phyloP scores from a whole-genome alignment of 345 rosid species.

The Lumnitzera racemosa region DNA sequence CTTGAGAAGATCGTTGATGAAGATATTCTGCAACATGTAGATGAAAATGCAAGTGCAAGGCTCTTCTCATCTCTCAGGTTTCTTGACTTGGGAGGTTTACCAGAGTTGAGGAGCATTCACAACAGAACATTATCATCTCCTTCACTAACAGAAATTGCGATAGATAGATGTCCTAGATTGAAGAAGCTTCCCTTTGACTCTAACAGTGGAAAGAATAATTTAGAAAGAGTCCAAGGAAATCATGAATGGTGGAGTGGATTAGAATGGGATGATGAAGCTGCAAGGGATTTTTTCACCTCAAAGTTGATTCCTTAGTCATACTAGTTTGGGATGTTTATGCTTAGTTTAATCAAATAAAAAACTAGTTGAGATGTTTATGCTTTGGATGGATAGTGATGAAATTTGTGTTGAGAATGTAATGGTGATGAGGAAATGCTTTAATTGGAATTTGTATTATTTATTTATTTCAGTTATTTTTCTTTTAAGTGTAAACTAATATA shows the following conservation, averaged over 20 bases:
- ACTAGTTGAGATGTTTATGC: too few relatives aligned
- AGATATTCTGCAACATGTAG: not conserved
- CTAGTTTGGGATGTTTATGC: too few relatives aligned
- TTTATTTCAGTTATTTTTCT: too few relatives aligned
- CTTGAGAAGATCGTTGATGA: conserved; percentile 3
- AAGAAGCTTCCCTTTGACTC: conserved; percentile 12
- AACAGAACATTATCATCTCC: conserved; percentile 5
- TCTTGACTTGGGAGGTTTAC: not conserved
- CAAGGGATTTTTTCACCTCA: conserved; percentile 3
- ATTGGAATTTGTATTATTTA: too few relatives aligned
- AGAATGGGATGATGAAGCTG: conserved; percentile 19
- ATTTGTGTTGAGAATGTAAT: too few relatives aligned
- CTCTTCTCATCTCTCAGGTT: not conserved
- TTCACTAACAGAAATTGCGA: conserved; percentile 2
- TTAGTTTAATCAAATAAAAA: too few relatives aligned
- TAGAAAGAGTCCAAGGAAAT: conserved; percentile 4
- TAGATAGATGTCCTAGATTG: not conserved
- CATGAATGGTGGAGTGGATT: conserved; percentile 17
- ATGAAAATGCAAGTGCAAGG: not conserved
- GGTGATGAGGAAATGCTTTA: too few relatives aligned
- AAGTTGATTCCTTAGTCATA: too few relatives aligned
- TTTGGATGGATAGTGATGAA: too few relatives aligned
- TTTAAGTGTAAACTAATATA: too few relatives aligned
- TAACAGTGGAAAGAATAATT: not conserved
- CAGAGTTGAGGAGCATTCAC: conserved; percentile 8